Conservation (phyloP, 495 filamentous ascomycete genomes). For the Jackrogersella multiformis region DNA sequence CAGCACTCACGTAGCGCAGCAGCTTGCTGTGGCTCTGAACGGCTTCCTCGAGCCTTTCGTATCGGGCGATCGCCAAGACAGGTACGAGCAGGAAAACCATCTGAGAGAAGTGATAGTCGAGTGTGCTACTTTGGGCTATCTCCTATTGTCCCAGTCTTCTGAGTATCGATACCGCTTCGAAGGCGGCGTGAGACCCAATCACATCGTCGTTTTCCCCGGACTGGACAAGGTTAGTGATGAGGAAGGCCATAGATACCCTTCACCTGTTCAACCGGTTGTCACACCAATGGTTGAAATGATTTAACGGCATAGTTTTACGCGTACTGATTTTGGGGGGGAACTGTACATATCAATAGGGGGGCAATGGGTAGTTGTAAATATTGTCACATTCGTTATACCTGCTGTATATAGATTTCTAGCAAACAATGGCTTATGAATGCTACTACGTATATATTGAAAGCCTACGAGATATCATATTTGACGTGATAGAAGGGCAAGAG, state of each 20-base stretch:
- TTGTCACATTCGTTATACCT: background rate
- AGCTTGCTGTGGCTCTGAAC: constrained; percentile 41
- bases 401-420: background rate
- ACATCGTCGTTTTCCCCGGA: constrained; percentile 45
- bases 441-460: background rate
- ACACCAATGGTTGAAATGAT: constrained; percentile 31
- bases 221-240: constrained; percentile 43
- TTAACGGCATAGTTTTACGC: constrained; percentile 1
- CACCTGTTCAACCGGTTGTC: constrained; percentile 33
- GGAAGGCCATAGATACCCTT: constrained; percentile 36
- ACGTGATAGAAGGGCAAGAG: no score
- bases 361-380: background rate
- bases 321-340: constrained; percentile 2
- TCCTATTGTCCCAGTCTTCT: constrained; percentile 48
- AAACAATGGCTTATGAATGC: background rate
- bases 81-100: constrained; percentile 49
- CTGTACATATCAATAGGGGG: constrained; percentile 1
- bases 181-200: constrained; percentile 1
- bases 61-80: constrained; percentile 28
- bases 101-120: constrained; percentile 48
- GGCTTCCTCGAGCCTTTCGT: constrained; percentile 48
- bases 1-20: constrained; percentile 43
- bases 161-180: constrained; percentile 44
- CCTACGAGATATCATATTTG: background rate
- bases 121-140: constrained; percentile 47